Conservation (phyloP, 2,329 filamentous ascomycete species). For the Apiospora aurea region DNA sequence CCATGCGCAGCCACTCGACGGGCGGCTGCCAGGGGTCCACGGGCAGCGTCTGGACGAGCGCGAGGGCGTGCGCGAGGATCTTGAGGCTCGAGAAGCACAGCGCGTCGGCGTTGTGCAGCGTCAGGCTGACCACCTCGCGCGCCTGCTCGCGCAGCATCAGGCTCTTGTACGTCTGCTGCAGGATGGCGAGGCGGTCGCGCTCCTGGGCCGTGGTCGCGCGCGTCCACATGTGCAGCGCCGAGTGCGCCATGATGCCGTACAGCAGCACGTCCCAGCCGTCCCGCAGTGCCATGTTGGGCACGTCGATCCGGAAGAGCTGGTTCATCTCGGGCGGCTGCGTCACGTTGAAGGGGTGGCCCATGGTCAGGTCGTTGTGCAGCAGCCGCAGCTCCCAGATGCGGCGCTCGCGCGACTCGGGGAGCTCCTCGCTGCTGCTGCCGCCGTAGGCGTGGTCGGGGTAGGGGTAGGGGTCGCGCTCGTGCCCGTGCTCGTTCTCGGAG, state of each 20-base stretch:
- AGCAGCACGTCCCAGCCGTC: conserved; percentile 43
- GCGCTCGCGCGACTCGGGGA: conserved; percentile 46
- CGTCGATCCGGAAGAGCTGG: conserved; percentile 43
- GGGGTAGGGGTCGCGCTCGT: conserved; percentile 34
- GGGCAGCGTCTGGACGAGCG: conserved; percentile 47
- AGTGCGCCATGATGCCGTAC: conserved; percentile 45
- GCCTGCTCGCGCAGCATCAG: conserved; percentile 47
- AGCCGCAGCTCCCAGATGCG: conserved; percentile 47
- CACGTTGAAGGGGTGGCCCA: conserved; percentile 39
- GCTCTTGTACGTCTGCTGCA: conserved; percentile 47
- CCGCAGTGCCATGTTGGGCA: conserved; percentile 43
- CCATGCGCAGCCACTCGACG: conserved; percentile 46
- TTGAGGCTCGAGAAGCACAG: conserved; percentile 45
- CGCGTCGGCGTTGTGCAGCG: conserved; percentile 41
- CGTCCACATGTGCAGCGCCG: conserved; percentile 47
- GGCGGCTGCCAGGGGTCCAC: conserved; percentile 47
- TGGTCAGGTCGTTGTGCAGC: conserved; percentile 45
- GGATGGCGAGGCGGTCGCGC: conserved; percentile 39
- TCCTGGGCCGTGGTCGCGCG: conserved; percentile 35
- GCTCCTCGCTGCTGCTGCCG: conserved; percentile 32
- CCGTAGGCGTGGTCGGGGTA: too few relatives aligned
- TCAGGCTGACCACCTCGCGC: conserved; percentile 43
- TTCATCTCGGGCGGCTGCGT: conserved; percentile 31
- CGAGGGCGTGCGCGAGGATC: conserved; percentile 47
- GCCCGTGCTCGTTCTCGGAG: conserved; percentile 25